A percentile compares a stretch with the other conserved stretches of the same genome.
phyloP scores from a whole-genome alignment of 2,329 filamentous ascomycete species.

The Emmonsia crescens region DNA sequence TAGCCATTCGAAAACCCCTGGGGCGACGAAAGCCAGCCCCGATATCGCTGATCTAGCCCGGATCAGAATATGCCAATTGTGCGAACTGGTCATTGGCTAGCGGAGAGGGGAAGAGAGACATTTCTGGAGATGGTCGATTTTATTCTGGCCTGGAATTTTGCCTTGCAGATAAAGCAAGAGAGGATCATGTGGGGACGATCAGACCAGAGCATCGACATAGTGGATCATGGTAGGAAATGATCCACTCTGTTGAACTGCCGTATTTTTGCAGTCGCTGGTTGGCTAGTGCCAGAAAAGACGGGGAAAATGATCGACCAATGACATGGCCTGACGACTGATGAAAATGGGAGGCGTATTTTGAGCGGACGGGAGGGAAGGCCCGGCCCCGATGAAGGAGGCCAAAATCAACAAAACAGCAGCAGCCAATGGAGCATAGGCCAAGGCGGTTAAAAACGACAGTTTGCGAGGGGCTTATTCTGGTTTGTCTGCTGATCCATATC shows the following conservation, averaged over 20 bases:
- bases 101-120: conserved; percentile 3
- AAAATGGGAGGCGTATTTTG: background rate
- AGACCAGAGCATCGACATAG: background rate
- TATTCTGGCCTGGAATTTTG: conserved; percentile 6
- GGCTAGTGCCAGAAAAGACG: background rate
- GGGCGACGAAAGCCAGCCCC: background rate
- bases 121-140: conserved; percentile 7
- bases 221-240: background rate
- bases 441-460: background rate
- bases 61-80: conserved; percentile 6
- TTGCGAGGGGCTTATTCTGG: background rate
- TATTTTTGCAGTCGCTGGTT: conserved; percentile 5
- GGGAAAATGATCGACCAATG: conserved; percentile 4
- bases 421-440: background rate
- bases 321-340: background rate
- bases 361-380: conserved; percentile 8
- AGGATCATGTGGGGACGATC: conserved; percentile 4
- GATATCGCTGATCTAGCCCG: conserved; percentile 5
- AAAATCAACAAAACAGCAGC: background rate
- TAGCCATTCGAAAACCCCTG: background rate
- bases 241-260: background rate
- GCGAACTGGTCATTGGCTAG: conserved; percentile 7
- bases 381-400: background rate
- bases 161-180: conserved; percentile 4
- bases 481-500: background rate